Percentiles rank a stretch among this genome's conserved stretches.
Evolutionary conservation across 139 green algal genomes (phyloP).

Genomic region (Tetraselmis striata): DNA sequence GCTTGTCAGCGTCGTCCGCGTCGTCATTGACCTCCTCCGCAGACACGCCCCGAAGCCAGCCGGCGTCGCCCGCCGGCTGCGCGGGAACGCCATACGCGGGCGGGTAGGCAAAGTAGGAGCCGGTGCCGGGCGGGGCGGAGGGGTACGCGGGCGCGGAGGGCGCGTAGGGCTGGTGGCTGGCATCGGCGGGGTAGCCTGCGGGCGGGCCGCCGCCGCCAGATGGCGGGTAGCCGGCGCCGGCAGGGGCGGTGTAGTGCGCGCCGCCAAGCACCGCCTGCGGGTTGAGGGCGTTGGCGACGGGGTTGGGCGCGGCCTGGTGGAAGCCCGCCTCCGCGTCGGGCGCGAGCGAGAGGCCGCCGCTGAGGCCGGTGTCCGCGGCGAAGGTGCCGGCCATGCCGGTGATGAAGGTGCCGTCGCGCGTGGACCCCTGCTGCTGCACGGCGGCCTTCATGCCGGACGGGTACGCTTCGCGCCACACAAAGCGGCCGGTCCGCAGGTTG

Average conservation of each 20-base stretch:
- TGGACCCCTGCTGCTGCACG: not conserved
- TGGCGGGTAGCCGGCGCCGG: not conserved
- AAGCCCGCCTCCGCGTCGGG: not conserved
- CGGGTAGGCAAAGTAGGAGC: not conserved
- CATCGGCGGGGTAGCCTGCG: not conserved
- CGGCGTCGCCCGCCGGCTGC: too few relatives aligned
- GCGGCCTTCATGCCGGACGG: not conserved
- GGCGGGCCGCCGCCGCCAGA: too few relatives aligned
- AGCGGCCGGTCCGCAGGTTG: not conserved
- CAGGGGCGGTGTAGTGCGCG: not conserved
- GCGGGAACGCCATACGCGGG: not conserved
- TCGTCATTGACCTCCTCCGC: too few relatives aligned
- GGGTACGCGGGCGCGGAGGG: not conserved
- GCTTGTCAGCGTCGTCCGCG: too few relatives aligned
- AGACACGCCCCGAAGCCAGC: not conserved
- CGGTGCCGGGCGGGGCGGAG: not conserved
- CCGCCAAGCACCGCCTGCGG: not conserved
- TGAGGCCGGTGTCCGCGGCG: not conserved
- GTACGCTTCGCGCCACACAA: not conserved
- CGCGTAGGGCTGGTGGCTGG: not conserved
- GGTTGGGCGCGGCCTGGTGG: not conserved
- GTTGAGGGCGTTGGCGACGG: not conserved
- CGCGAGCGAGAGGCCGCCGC: not conserved
- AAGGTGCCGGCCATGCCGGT: not conserved
- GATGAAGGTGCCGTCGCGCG: not conserved